phyloP scores from a whole-genome alignment of 2,329 filamentous ascomycete genomes.

The Thyridium curvatum region DNA sequence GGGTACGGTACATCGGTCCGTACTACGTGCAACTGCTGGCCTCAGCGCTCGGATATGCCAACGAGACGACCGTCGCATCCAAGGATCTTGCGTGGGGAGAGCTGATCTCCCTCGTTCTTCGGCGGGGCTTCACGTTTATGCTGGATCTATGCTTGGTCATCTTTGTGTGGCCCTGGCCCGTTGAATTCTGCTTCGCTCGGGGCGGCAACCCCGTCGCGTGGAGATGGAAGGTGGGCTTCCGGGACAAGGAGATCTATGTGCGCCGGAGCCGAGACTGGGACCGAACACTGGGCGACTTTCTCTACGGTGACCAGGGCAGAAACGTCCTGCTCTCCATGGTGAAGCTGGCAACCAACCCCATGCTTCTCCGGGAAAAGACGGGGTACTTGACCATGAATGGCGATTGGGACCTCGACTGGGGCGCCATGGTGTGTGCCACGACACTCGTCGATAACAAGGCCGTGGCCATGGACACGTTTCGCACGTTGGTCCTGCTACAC shows the following conservation, averaged over 20 bases:
- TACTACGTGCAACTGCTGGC: slow-evolving; percentile 65
- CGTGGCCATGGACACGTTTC: slow-evolving; percentile 59
- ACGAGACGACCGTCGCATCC: slow-evolving; percentile 59
- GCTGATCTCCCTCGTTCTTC: slow-evolving; percentile 49
- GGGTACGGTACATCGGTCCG: slow-evolving; percentile 62
- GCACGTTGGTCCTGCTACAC: slow-evolving; percentile 63
- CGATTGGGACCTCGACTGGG: slow-evolving; percentile 85
- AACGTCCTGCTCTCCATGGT: slow-evolving; percentile 55
- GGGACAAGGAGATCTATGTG: slow-evolving; percentile 74
- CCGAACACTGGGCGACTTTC: slow-evolving; percentile 34
- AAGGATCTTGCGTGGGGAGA: slow-evolving; percentile 48
- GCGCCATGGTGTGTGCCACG: slow-evolving; percentile 69
- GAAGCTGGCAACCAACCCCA: slow-evolving; percentile 60
- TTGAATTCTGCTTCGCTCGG: slow-evolving; percentile 61
- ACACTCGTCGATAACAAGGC: slow-evolving; percentile 59
- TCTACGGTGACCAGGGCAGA: slow-evolving; percentile 44
- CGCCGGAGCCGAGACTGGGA: slow-evolving; percentile 73
- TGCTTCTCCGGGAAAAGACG: slow-evolving; percentile 68
- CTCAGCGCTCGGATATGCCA: slow-evolving; percentile 59
- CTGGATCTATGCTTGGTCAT: slow-evolving; percentile 66
- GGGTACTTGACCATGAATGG: slow-evolving; percentile 81
- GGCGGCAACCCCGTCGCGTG: slow-evolving; percentile 62
- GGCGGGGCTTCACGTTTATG: slow-evolving; percentile 59
- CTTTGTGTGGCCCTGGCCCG: slow-evolving; percentile 68
- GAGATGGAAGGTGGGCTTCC: slow-evolving; percentile 71